Conservation (phyloP, 495 filamentous ascomycete species). For the Acidomyces sp. region DNA sequence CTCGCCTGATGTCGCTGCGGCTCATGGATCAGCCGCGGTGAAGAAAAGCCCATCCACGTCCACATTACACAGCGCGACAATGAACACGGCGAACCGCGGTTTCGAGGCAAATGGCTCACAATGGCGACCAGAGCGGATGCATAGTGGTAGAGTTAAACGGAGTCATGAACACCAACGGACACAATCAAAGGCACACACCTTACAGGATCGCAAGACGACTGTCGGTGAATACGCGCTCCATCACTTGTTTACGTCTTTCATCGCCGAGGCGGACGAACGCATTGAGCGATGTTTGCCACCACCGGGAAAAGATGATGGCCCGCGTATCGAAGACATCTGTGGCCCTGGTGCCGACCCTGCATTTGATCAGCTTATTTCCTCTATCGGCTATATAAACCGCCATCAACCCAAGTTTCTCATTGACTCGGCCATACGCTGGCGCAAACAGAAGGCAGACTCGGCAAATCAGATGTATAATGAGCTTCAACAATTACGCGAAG, state of each 20-base stretch:
- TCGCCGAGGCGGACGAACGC: slow-evolving; percentile 82
- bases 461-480: slow-evolving; percentile 30
- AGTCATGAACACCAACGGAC: slow-evolving; percentile 69
- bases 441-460: slow-evolving; percentile 84
- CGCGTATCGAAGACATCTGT: slow-evolving; percentile 74
- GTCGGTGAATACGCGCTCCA: slow-evolving; percentile 95
- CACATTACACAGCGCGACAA: slow-evolving; percentile 7
- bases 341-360: slow-evolving; percentile 73
- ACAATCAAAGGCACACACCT: slow-evolving; percentile 58
- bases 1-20: not conserved
- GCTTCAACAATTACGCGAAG: slow-evolving; percentile 8
- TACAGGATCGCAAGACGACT: slow-evolving; percentile 66
- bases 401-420: slow-evolving; percentile 92
- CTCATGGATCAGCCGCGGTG: not conserved
- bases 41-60: slow-evolving; percentile 20
- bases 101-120: slow-evolving; percentile 2
- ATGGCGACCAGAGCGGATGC: slow-evolving; percentile 46
- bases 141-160: slow-evolving; percentile 51
- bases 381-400: slow-evolving; percentile 82
- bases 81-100: slow-evolving; percentile 4
- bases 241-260: slow-evolving; percentile 84
- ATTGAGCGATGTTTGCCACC: slow-evolving; percentile 70
- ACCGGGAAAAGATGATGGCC: slow-evolving; percentile 59
- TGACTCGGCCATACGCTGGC: slow-evolving; percentile 93
- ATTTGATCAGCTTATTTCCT: slow-evolving; percentile 93